A percentile compares a stretch with the other conserved stretches of the same genome.
These are phyloP conservation scores for Actinidia chinensis DNA, from an alignment of 179 eudicot species.

Conservation along the genomic window DNA sequence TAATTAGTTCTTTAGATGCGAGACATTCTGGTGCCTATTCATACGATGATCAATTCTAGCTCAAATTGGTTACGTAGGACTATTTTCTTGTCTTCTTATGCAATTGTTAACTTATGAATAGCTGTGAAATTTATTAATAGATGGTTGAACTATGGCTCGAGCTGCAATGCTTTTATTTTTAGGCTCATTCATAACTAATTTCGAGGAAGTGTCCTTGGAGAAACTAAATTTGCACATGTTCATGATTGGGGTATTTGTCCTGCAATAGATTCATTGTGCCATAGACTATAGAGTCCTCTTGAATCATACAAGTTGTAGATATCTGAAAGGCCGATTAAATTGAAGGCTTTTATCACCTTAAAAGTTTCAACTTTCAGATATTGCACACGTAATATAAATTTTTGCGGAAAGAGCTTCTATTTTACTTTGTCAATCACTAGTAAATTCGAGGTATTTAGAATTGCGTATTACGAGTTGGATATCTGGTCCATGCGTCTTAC, in stretches of 20 bases:
- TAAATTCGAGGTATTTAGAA: not conserved
- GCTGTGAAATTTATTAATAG: not conserved
- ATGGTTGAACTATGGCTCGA: no score
- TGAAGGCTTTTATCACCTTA: not conserved
- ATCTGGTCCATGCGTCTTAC: not conserved
- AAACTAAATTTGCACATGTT: not conserved
- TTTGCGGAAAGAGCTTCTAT: not conserved
- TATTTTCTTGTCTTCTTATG: no score
- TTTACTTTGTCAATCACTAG: not conserved
- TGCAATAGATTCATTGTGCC: no score
- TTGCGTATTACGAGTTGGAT: not conserved
- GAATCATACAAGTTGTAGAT: not conserved
- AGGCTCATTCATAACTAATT: not conserved
- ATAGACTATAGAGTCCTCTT: no score
- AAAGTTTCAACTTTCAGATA: not conserved
- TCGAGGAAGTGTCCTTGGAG: not conserved
- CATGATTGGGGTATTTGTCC: not conserved
- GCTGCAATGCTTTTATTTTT: not conserved
- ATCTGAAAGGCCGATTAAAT: not conserved
- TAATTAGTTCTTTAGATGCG: no score
- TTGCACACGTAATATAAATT: not conserved
- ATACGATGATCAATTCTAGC: no score
- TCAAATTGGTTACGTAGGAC: no score
- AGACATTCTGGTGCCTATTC: no score
- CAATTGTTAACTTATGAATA: not conserved